Evolutionary conservation across 495 filamentous ascomycete species (phyloP), one percentile per base, ranked within the genome.

Genomic region (Aeminium ludgeri): DNA sequence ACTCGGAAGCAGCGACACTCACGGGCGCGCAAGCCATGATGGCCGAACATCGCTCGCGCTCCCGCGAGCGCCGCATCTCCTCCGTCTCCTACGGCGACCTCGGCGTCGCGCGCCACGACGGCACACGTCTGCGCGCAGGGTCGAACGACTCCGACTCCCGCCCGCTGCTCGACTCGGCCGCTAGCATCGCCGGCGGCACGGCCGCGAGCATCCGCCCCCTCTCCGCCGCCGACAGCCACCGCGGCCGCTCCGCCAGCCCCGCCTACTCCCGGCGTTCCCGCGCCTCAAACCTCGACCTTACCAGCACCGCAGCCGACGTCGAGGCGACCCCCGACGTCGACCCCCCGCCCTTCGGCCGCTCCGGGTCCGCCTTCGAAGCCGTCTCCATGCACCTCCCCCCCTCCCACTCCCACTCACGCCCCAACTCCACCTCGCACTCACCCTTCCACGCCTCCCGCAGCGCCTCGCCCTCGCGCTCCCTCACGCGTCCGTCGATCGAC

Each of bases 51-150:
- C 76, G 77, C 20, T 62, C 72, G 20, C 59, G 62, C 12, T 72
- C 74, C 33, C 72, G 83, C 6, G 77, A 86, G 20, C 67, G 78
- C 20, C 70, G 84, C 6, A 75, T 93, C 30, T 80, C 82, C 34
- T 80, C 73, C 43, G 89, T 95, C 11, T 76, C 73, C 42, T 97
- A 97, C 53, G 84, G 75, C 4, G 78, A 83, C 8, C 57, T 96
- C 10, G 89, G 89, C 23, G 71, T 91, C 36, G 86, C 82, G 7
- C 68, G 85, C 34, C 85, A 86, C 46, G 89, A 96, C 53, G 89
- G 89, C 15, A 82, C 82, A 0, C 72, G 89, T 11, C 59, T 97
- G 40, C 75, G 89, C 30, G 82, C 82, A 13, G 78, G 77, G 49
- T 87, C 82, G 35, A 66, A 66, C 17, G 84, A 87, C 45, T 82